phyloP scores from a whole-genome alignment of 2,329 filamentous ascomycete genomes.

The Pseudocercospora musae region DNA sequence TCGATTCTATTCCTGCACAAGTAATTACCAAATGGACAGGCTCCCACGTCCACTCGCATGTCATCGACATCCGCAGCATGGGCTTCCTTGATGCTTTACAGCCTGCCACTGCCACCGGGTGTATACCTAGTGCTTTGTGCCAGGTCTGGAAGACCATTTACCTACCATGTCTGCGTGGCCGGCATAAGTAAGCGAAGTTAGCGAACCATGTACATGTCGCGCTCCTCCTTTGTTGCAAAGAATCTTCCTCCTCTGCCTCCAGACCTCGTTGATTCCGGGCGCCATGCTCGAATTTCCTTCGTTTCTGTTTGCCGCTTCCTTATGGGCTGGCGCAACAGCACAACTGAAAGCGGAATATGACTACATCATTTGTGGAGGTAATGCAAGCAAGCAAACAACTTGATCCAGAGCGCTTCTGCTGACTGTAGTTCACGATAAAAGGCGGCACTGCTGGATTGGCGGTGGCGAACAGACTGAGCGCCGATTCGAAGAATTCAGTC shows the following conservation, averaged over 20 bases:
- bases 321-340: not conserved
- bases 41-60: not conserved
- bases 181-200: too few species aligned
- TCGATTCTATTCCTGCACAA: too few species aligned
- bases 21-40: not conserved
- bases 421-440: not conserved
- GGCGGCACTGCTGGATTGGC: conserved; percentile 29
- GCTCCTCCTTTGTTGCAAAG: not conserved
- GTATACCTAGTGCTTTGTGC: not conserved
- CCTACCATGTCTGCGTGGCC: not conserved
- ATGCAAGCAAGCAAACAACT: not conserved
- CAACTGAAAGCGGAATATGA: conserved; percentile 10
- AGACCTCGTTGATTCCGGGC: not conserved
- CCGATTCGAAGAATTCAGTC: conserved; percentile 31
- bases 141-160: not conserved
- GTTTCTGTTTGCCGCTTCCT: not conserved
- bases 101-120: not conserved
- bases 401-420: not conserved
- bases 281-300: conserved; percentile 1
- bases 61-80: not conserved
- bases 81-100: not conserved
- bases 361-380: conserved; percentile 28
- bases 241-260: not conserved
- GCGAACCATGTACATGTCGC: not conserved
- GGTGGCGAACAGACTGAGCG: conserved; percentile 29